These are phyloP conservation scores for Cucumis melo DNA, from an alignment of 306 rosid species.

Conservation along the genomic window DNA sequence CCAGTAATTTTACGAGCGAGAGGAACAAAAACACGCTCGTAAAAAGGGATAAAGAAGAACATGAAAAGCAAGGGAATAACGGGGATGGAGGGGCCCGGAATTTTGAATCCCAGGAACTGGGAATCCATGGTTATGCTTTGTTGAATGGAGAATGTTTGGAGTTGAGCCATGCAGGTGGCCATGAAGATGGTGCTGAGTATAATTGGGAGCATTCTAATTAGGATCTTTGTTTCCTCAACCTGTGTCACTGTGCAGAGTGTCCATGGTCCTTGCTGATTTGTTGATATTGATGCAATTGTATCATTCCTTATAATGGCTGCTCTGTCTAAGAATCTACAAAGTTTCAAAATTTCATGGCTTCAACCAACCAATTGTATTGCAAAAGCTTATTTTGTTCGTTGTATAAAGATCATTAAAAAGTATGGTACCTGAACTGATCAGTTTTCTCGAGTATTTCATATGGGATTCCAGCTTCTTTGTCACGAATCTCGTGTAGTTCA, in stretches of 20 bases:
- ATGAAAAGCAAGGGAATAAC: constrained; percentile 50
- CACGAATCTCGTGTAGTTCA: constrained; percentile 43
- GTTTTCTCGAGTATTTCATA: constrained; percentile 51
- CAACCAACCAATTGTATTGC: not conserved
- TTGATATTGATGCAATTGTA: constrained; percentile 3
- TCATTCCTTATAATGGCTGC: constrained; percentile 35
- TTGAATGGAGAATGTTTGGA: constrained; percentile 67
- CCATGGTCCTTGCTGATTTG: constrained; percentile 31
- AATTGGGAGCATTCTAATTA: constrained; percentile 78
- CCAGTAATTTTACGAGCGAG: constrained; percentile 62
- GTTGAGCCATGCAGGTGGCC: constrained; percentile 84
- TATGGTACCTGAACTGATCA: constrained; percentile 53
- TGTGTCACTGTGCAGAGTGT: constrained; percentile 62
- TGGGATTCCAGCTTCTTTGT: constrained; percentile 17
- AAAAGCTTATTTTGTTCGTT: not conserved
- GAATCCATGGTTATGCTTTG: constrained; percentile 60
- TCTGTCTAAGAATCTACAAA: constrained; percentile 50
- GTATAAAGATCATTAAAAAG: not conserved
- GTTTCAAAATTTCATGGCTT: not conserved
- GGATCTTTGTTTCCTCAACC: constrained; percentile 76
- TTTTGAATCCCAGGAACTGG: constrained; percentile 32
- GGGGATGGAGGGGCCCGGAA: constrained; percentile 66
- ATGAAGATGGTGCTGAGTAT: constrained; percentile 63
- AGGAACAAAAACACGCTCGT: constrained; percentile 54
- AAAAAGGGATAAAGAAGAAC: constrained; percentile 45